A percentile compares a stretch with the other conserved stretches of the same genome.
These are phyloP conservation scores for Glonium stellatum DNA, from an alignment of 495 filamentous ascomycete species.

Conservation along the genomic window DNA sequence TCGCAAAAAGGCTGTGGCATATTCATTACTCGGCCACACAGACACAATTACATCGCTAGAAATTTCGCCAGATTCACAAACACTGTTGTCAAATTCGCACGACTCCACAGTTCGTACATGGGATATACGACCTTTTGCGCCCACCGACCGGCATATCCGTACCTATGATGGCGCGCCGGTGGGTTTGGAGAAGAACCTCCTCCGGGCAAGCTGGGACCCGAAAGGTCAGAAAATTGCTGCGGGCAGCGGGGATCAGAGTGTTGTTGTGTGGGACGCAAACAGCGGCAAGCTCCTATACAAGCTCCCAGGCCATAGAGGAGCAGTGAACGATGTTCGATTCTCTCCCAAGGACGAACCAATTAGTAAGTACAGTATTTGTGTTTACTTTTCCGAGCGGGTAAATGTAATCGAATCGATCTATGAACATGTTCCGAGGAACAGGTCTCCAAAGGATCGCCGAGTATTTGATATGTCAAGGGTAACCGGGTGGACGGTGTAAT, in stretches of 20 bases:
- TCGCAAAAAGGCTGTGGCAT: constrained; percentile 79
- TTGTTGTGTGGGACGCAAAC: constrained; percentile 80
- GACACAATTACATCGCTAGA: constrained; percentile 88
- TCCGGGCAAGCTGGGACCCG: constrained; percentile 85
- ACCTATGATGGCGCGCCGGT: constrained; percentile 84
- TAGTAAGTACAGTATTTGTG: constrained; percentile 53
- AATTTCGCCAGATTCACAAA: constrained; percentile 86
- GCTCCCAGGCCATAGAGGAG: constrained; percentile 88
- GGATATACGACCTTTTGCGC: constrained; percentile 94
- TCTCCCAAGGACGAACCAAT: constrained; percentile 77
- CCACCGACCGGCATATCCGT: constrained; percentile 70
- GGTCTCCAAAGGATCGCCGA: too few relatives aligned
- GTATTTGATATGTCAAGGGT: too few relatives aligned
- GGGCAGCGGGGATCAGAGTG: constrained; percentile 83
- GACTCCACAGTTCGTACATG: constrained; percentile 90
- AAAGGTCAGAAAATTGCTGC: constrained; percentile 79
- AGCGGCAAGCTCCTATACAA: constrained; percentile 86
- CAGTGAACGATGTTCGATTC: constrained; percentile 92
- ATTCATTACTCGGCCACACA: constrained; percentile 80
- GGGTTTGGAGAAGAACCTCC: constrained; percentile 86
- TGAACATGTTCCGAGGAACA: too few relatives aligned
- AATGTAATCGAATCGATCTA: too few relatives aligned
- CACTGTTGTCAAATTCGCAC: constrained; percentile 84
- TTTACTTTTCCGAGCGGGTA: neutral
- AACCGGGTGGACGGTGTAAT: too few relatives aligned